These are phyloP conservation scores for Penicillium fimorum DNA, from an alignment of 495 filamentous ascomycete genomes.

Conservation along the genomic window DNA sequence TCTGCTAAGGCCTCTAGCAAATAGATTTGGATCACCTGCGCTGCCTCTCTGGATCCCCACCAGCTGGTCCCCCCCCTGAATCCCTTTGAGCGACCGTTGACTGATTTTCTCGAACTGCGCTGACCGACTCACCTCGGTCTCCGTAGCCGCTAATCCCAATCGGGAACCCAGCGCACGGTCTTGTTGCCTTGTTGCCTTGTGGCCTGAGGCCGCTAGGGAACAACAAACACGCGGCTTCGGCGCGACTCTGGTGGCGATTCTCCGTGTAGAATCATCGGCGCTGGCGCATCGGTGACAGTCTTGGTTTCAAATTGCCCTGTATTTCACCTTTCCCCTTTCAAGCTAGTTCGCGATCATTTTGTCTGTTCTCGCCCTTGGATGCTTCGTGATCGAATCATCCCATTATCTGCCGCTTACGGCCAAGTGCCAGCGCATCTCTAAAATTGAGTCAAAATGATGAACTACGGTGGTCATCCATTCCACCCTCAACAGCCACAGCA, in stretches of 20 bases:
- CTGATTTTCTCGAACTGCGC: conserved; percentile 25
- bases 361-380: conserved; percentile 19
- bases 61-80: conserved; percentile 22
- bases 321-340: conserved; percentile 3
- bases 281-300: conserved; percentile 12
- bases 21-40: conserved; percentile 6
- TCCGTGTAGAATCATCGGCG: conserved; percentile 12
- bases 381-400: conserved; percentile 15
- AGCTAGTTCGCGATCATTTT: conserved; percentile 1
- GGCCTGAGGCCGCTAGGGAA: conserved; percentile 21
- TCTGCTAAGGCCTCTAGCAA: conserved; percentile 5
- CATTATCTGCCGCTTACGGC: conserved; percentile 23
- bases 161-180: conserved; percentile 12
- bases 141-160: conserved; percentile 31
- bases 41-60: conserved; percentile 8
- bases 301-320: conserved; percentile 6
- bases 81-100: conserved; percentile 19
- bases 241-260: conserved; percentile 22
- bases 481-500: conserved; percentile 31
- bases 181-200: conserved; percentile 17
- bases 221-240: conserved; percentile 29
- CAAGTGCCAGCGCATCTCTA: conserved; percentile 16
- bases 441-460: conserved; percentile 27
- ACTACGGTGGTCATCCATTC: conserved; percentile 37
- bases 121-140: conserved; percentile 25